These are phyloP conservation scores for Penicillium digitatum DNA, from an alignment of 2,329 filamentous ascomycete genomes.

Conservation along the genomic window DNA sequence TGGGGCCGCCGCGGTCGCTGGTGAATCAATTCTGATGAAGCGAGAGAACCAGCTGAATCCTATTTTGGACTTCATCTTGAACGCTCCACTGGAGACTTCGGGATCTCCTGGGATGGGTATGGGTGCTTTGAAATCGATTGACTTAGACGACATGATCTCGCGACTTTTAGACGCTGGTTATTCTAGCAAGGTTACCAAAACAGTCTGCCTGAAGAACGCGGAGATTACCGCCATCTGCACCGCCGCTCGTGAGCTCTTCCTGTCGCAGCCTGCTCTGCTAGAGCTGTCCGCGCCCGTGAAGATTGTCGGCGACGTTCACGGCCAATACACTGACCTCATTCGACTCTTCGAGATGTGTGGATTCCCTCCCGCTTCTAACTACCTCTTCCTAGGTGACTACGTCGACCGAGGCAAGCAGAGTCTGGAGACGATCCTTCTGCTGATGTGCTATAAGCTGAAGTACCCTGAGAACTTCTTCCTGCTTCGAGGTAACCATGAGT, in stretches of 20 bases:
- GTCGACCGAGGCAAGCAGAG: conserved; percentile 96
- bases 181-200: conserved; percentile 94
- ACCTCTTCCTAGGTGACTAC: conserved; percentile 91
- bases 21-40: conserved; percentile 85
- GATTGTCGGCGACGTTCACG: conserved; percentile 94
- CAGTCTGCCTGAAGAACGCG: conserved; percentile 93
- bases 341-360: conserved; percentile 99
- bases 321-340: conserved; percentile 93
- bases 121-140: conserved; percentile 84
- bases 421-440: conserved; percentile 84
- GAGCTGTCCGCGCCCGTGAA: conserved; percentile 95
- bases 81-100: conserved; percentile 40
- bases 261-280: conserved; percentile 85
- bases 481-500: conserved; percentile 91
- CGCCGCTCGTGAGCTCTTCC: conserved; percentile 79
- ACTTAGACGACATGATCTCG: conserved; percentile 96
- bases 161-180: conserved; percentile 91
- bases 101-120: conserved; percentile 68
- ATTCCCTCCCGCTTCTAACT: conserved; percentile 88
- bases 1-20: conserved; percentile 63
- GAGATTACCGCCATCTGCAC: conserved; percentile 93
- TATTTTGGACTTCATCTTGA: conserved; percentile 52
- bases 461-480: conserved; percentile 98
- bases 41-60: conserved; percentile 68
- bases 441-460: conserved; percentile 95